A percentile compares a stretch with the other conserved stretches of the same genome.
phyloP scores from a whole-genome alignment of 345 rosid genomes.

The Camelina neglecta region DNA sequence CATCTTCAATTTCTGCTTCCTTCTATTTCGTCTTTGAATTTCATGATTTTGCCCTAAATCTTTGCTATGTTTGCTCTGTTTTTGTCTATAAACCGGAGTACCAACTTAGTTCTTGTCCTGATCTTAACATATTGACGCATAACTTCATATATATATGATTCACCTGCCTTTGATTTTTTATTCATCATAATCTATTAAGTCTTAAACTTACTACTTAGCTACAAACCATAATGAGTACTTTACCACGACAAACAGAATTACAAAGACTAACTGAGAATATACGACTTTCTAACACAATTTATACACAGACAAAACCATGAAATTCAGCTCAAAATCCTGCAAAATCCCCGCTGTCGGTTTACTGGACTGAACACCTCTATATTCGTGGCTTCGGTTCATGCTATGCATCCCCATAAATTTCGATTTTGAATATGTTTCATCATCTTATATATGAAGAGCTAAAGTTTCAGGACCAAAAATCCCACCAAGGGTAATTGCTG shows the following conservation, averaged over 20 bases:
- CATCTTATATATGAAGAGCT: not conserved
- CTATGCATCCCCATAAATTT: constrained; percentile 12
- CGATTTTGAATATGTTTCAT: not conserved
- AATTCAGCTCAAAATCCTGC: constrained; percentile 30
- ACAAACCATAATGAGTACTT: constrained; percentile 31
- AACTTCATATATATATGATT: not conserved
- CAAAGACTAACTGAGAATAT: constrained; percentile 19
- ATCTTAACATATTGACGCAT: not conserved
- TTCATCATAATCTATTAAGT: constrained; percentile 34
- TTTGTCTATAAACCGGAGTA: no score
- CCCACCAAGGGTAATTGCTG: constrained; percentile 70
- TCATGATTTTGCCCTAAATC: no score
- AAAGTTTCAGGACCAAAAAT: constrained; percentile 60
- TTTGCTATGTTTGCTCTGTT: no score
- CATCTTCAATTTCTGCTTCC: no score
- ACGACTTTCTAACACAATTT: constrained; percentile 23
- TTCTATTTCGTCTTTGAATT: no score
- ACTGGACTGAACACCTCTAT: constrained; percentile 26
- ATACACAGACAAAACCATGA: constrained; percentile 31
- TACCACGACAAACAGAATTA: constrained; percentile 22
- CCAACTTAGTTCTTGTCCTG: constrained; percentile 1
- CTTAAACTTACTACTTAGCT: constrained; percentile 36
- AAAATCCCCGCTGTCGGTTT: not conserved
- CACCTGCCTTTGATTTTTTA: constrained; percentile 12
- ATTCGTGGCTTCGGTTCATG: constrained; percentile 6